Percentiles rank a stretch among this genome's conserved stretches.
These are phyloP conservation scores for Porcisia deanei DNA, from an alignment of 208 protist genomes.

Conservation along the genomic window DNA sequence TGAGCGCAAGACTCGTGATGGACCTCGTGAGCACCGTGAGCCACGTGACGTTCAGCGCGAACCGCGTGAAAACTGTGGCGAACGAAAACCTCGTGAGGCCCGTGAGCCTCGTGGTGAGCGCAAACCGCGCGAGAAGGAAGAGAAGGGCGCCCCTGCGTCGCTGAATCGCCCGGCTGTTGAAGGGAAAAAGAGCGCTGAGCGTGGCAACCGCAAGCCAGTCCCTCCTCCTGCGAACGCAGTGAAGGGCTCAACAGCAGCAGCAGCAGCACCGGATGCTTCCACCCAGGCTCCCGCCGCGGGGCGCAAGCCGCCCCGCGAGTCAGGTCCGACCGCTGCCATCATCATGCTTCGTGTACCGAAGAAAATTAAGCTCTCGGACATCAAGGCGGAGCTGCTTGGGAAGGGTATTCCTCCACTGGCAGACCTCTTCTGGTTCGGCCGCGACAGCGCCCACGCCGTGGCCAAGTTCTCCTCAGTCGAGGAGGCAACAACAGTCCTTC, in stretches of 20 bases:
- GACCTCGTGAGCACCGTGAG: conserved; percentile 9
- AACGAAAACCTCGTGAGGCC: conserved; percentile 2
- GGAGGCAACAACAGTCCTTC: conserved; percentile 30
- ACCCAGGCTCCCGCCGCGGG: neutral
- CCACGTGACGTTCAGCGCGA: conserved; percentile 23
- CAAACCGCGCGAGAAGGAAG: conserved; percentile 20
- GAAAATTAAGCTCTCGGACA: conserved; percentile 61
- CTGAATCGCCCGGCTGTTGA: conserved; percentile 1
- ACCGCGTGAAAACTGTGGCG: conserved; percentile 4
- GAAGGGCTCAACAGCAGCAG: conserved; percentile 6
- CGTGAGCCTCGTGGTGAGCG: conserved; percentile 25
- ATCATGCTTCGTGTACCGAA: conserved; percentile 65
- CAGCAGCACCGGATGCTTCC: conserved; percentile 5
- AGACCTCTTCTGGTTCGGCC: conserved; percentile 77
- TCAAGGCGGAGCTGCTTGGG: conserved; percentile 42
- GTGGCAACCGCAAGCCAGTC: neutral
- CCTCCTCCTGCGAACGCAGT: conserved; percentile 8
- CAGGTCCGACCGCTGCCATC: conserved; percentile 34
- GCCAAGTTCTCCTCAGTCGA: conserved; percentile 37
- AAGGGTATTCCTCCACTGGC: conserved; percentile 24
- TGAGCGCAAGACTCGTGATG: conserved; percentile 29
- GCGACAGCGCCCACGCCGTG: conserved; percentile 56
- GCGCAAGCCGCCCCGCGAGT: conserved; percentile 15
- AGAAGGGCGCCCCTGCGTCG: neutral
- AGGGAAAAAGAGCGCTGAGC: conserved; percentile 2